Evolutionary conservation across 345 rosid species (phyloP), one percentile per base, ranked within the genome.

Genomic region (Bruguiera gymnorhiza): DNA sequence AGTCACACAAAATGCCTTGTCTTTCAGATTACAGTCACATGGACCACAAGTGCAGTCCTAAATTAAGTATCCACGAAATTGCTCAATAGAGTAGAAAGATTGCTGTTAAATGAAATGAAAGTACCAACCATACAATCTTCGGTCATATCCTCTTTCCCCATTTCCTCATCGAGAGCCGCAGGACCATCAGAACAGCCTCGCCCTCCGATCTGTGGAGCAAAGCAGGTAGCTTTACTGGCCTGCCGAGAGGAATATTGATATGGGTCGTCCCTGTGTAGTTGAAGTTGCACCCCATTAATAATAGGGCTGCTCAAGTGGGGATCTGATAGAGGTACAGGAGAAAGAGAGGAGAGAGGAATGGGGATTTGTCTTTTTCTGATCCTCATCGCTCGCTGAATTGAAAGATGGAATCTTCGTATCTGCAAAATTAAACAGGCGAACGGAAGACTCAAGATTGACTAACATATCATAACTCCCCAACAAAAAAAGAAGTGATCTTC

Each of bases 301-400:
- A 89, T 89, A 65, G 85, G 54, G 34, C 66, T 78, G 86, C 74
- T 72, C 52, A 61, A 74, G 85, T 78, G 79, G 91, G 87, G 96
- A 92, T 90, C 96, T 86, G 95, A 84, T 56, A 88, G 74, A 62
- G 91, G 92, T 8, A 86, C 77, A 29, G 94, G 96, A 55, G 88
- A 86, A 5, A 89, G 86, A 53, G 96, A 84, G 10, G 96, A 85
- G 46, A 89, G 83, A 39, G 98, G 87, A 16, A 88, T 80, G 30
- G 89, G 96, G 16, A 74, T 88, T 76, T 81, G 84, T 75, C 99
- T 85, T 79, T 92, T 95, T 67, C 99, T 87, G 88, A 92, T 92
- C 91, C 99, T 95, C 99, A 95, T 95, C 72, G 75, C 69, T 52
- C 10, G 27, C 21, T 2, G 21, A 43, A 43, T 43, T 55, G 27